Conservation (phyloP, 805 yeast species). For the Zygotorulaspora florentina region DNA sequence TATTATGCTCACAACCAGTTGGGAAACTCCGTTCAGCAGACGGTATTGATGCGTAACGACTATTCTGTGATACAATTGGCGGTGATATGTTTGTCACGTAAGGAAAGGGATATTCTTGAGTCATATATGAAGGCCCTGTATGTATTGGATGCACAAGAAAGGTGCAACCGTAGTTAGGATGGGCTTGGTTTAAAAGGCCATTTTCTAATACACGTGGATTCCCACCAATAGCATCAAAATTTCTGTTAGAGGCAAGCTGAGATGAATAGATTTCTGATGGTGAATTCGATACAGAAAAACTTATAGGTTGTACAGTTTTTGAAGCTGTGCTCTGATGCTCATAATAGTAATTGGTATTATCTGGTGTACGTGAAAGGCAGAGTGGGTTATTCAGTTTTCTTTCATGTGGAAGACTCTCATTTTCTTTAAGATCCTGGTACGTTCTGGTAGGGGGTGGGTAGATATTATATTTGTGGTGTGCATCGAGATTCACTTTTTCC, state of each 20-base stretch:
- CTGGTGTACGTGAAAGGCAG: not conserved
- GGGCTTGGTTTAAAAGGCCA: not conserved
- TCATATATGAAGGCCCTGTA: not conserved
- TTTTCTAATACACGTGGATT: too few relatives aligned
- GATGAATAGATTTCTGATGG: not conserved
- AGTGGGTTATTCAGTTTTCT: not conserved
- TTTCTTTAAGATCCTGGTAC: too few relatives aligned
- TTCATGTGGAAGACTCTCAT: not conserved
- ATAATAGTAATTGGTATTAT: not conserved
- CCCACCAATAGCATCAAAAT: too few relatives aligned
- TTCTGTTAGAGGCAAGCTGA: constrained; percentile 2
- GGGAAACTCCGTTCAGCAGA: too few relatives aligned
- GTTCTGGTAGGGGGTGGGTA: too few relatives aligned
- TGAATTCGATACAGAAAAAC: constrained; percentile 7
- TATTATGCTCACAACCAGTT: too few relatives aligned
- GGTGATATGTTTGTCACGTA: not conserved
- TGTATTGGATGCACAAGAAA: not conserved
- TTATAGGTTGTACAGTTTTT: constrained; percentile 2
- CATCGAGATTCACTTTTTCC: too few relatives aligned
- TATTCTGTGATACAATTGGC: not conserved
- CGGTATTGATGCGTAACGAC: too few relatives aligned
- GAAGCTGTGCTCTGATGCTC: not conserved
- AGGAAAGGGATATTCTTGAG: not conserved
- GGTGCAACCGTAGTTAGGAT: not conserved
- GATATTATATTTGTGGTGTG: too few relatives aligned